These are phyloP conservation scores for Chalciporus sphaerocephalus DNA, from an alignment of 768 basidiomycete genomes.

Conservation along the genomic window DNA sequence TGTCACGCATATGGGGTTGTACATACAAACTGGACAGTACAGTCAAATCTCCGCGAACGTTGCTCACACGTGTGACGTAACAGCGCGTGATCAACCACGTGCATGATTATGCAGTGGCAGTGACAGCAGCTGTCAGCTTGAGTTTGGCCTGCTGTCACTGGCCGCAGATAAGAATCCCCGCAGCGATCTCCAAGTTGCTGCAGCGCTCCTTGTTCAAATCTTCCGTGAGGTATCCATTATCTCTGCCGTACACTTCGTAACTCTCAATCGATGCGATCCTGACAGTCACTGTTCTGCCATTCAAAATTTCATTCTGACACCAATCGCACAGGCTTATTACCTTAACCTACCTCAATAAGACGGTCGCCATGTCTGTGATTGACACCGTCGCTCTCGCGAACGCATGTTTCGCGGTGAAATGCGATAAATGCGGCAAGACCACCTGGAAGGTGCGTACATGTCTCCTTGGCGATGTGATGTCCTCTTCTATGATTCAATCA, in stretches of 20 bases:
- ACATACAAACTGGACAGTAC: too few species aligned
- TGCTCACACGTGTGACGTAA: too few species aligned
- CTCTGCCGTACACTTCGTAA: slow-evolving; percentile 2
- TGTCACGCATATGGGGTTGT: not conserved
- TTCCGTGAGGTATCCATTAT: slow-evolving; percentile 11
- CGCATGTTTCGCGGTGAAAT: slow-evolving; percentile 54
- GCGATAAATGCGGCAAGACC: slow-evolving; percentile 59
- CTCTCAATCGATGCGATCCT: too few species aligned
- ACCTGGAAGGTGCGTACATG: slow-evolving; percentile 60
- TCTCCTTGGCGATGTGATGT: slow-evolving; percentile 25
- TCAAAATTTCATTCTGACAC: slow-evolving; percentile 12
- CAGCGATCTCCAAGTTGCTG: too few species aligned
- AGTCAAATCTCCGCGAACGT: too few species aligned
- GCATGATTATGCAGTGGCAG: too few species aligned
- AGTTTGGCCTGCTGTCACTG: too few species aligned
- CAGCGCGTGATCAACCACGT: too few species aligned
- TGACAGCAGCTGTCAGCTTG: too few species aligned
- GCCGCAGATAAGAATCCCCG: too few species aligned
- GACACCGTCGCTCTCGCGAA: slow-evolving; percentile 39
- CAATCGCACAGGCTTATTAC: slow-evolving; percentile 30
- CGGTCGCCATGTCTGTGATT: slow-evolving; percentile 20
- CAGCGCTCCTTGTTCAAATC: too few species aligned
- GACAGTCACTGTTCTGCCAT: slow-evolving; percentile 19
- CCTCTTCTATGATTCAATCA: slow-evolving; percentile 17
- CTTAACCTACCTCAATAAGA: slow-evolving; percentile 28